Conservation (phyloP, 495 filamentous ascomycete genomes). For the Xylaria scruposa region DNA sequence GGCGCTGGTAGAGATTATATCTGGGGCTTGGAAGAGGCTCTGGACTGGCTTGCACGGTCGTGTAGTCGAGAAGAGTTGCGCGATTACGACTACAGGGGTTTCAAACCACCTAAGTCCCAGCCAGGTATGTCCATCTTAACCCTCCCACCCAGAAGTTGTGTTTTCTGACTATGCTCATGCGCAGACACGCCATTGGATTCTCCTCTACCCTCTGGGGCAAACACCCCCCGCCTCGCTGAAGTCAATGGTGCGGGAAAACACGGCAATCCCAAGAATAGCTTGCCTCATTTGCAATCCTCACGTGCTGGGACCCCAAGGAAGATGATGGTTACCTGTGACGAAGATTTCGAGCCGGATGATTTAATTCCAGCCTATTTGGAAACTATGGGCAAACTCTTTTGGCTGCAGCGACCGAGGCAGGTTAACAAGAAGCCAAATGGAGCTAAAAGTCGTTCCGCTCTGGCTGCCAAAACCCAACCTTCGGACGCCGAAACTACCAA, state of each 20-base stretch:
- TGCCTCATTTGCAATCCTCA: constrained; percentile 30
- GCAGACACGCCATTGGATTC: constrained; percentile 54
- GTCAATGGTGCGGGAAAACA: constrained; percentile 35
- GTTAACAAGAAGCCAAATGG: constrained; percentile 54
- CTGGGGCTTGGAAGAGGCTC: constrained; percentile 84
- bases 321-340: constrained; percentile 53
- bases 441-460: constrained; percentile 33
- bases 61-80: constrained; percentile 71
- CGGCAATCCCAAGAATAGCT: constrained; percentile 40
- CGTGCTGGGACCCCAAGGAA: constrained; percentile 41
- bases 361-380: constrained; percentile 78
- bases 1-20: constrained; percentile 66
- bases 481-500: constrained; percentile 37
- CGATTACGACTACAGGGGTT: constrained; percentile 63
- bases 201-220: constrained; percentile 54
- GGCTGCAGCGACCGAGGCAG: constrained; percentile 68
- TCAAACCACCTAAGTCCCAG: constrained; percentile 42
- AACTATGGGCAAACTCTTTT: constrained; percentile 72
- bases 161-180: neutral
- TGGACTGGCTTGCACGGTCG: constrained; percentile 85
- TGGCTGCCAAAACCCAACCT: constrained; percentile 8
- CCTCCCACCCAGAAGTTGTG: neutral
- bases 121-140: constrained; percentile 34
- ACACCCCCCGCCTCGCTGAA: constrained; percentile 52
- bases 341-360: constrained; percentile 72